Evolutionary conservation across 208 protist genomes (phyloP).

Genomic region (Borovskyia barvae): DNA sequence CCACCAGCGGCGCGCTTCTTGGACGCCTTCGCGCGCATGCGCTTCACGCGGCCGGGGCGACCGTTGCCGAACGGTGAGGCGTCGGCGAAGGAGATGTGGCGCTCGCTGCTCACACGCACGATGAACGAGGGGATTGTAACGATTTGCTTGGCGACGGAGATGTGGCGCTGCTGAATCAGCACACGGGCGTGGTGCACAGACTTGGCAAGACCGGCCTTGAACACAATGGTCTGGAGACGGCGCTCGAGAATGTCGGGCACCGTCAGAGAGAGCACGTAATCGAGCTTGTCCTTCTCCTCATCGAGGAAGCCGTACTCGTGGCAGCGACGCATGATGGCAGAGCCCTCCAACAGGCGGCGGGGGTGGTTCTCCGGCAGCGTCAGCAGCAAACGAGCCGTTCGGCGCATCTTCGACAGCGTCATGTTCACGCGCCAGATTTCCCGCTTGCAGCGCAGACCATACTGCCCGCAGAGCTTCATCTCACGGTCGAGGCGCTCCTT

Average conservation of each 20-base stretch:
- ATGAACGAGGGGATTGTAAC: slow-evolving; percentile 99
- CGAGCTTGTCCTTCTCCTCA: slow-evolving; percentile 98
- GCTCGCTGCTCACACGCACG: slow-evolving; percentile 98
- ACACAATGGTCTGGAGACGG: slow-evolving; percentile 99
- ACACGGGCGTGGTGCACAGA: slow-evolving; percentile 99
- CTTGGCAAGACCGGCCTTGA: slow-evolving; percentile 98
- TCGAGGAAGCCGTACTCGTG: slow-evolving; percentile 94
- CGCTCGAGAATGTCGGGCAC: slow-evolving; percentile 99
- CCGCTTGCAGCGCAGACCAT: slow-evolving; percentile 99
- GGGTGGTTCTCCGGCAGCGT: slow-evolving; percentile 98
- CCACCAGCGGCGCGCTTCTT: slow-evolving; percentile 69
- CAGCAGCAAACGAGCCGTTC: slow-evolving; percentile 98
- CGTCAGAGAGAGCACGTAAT: slow-evolving; percentile 99
- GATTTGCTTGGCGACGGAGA: slow-evolving; percentile 99
- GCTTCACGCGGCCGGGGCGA: slow-evolving; percentile 95
- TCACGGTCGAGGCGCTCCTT: slow-evolving; percentile 99
- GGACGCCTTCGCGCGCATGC: slow-evolving; percentile 80
- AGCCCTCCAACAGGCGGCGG: slow-evolving; percentile 97
- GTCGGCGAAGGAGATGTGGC: slow-evolving; percentile 98
- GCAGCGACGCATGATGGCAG: slow-evolving; percentile 98
- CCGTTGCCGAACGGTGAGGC: slow-evolving; percentile 96
- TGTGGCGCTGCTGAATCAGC: slow-evolving; percentile 99
- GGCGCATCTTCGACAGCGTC: slow-evolving; percentile 98
- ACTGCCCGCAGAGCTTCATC: slow-evolving; percentile 99
- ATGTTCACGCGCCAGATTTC: slow-evolving; percentile 99